A percentile compares a stretch with the other conserved stretches of the same genome.
Conservation (phyloP, 2,329 filamentous ascomycete genomes). For the Dendryphion nanum region DNA sequence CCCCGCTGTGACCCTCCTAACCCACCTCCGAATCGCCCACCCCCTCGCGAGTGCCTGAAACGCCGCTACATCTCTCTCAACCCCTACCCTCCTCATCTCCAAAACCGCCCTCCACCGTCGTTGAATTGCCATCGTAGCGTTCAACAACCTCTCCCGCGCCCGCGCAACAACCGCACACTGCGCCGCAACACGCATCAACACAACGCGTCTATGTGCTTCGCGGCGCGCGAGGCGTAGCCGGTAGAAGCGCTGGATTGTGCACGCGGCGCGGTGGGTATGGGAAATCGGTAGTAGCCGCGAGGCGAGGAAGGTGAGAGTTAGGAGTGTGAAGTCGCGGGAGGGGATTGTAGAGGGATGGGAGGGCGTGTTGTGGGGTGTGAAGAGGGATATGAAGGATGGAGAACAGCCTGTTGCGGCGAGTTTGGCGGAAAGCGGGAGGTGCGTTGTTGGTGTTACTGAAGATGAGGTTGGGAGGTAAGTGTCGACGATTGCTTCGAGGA, state of each 20-base stretch:
- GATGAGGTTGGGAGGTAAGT: conserved; percentile 48
- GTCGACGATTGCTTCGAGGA: conserved; percentile 57
- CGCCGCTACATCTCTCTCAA: conserved; percentile 37
- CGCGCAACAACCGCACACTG: conserved; percentile 50
- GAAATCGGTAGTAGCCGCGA: conserved; percentile 56
- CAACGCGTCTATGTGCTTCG: conserved; percentile 32
- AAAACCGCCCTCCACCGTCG: conserved; percentile 43
- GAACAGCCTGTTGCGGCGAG: conserved; percentile 44
- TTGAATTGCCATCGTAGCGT: conserved; percentile 46
- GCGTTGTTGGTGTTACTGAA: conserved; percentile 3
- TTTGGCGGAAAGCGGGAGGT: conserved; percentile 31
- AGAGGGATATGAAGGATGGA: conserved; percentile 46
- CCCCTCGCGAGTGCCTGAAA: conserved; percentile 48
- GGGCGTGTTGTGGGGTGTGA: conserved; percentile 26
- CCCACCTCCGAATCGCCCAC: conserved; percentile 13
- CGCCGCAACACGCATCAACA: conserved; percentile 43
- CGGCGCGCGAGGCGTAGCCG: conserved; percentile 37
- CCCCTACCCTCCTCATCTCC: conserved; percentile 29
- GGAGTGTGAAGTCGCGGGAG: conserved; percentile 54
- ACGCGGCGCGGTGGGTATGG: conserved; percentile 50
- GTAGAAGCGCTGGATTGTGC: conserved; percentile 53
- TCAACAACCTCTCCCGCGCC: conserved; percentile 41
- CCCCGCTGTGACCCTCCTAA: conserved; percentile 21
- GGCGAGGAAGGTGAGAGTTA: conserved; percentile 59
- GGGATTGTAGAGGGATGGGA: conserved; percentile 43